A percentile compares a stretch with the other conserved stretches of the same genome.
Evolutionary conservation across 139 green algal species (phyloP).

Genomic region (Desmodesmus armatus): DNA sequence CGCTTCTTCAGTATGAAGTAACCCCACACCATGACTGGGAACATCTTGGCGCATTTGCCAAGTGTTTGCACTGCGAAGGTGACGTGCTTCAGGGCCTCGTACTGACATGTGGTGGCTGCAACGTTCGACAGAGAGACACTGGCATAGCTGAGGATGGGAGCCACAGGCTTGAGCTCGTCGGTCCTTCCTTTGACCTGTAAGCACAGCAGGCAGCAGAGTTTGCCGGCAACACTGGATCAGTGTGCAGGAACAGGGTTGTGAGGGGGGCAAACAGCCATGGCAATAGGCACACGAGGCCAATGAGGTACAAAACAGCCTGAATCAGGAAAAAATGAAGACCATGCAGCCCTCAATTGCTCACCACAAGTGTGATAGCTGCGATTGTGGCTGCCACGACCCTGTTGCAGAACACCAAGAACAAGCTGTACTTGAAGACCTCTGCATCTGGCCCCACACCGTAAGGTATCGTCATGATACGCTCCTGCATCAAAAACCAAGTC

Average conservation of each 20-base stretch:
- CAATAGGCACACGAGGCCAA: no score
- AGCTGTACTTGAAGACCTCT: slow-evolving; percentile 89
- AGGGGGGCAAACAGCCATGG: no score
- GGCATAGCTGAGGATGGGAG: slow-evolving; percentile 83
- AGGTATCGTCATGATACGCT: slow-evolving; percentile 92
- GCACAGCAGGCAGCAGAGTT: neutral
- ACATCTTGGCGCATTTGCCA: slow-evolving; percentile 96
- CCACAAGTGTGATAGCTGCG: slow-evolving; percentile 65
- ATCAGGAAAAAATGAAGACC: no score
- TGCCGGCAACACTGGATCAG: no score
- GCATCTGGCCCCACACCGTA: slow-evolving; percentile 64
- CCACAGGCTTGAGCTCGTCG: slow-evolving; percentile 72
- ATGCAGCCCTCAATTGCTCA: no score
- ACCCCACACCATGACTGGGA: slow-evolving; percentile 99
- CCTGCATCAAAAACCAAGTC: slow-evolving; percentile 67
- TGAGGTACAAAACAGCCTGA: no score
- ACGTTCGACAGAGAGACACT: slow-evolving; percentile 94
- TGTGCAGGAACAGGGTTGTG: no score
- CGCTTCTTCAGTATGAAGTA: slow-evolving; percentile 90
- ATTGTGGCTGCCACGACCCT: slow-evolving; percentile 82
- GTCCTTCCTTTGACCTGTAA: slow-evolving; percentile 58
- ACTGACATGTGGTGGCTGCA: slow-evolving; percentile 97
- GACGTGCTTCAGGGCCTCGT: slow-evolving; percentile 98
- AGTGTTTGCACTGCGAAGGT: slow-evolving; percentile 96
- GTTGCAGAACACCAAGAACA: slow-evolving; percentile 98